Percentiles rank a stretch among this genome's conserved stretches.
These are phyloP conservation scores for Boletus barrowsii DNA, from an alignment of 768 basidiomycete genomes.

Conservation along the genomic window DNA sequence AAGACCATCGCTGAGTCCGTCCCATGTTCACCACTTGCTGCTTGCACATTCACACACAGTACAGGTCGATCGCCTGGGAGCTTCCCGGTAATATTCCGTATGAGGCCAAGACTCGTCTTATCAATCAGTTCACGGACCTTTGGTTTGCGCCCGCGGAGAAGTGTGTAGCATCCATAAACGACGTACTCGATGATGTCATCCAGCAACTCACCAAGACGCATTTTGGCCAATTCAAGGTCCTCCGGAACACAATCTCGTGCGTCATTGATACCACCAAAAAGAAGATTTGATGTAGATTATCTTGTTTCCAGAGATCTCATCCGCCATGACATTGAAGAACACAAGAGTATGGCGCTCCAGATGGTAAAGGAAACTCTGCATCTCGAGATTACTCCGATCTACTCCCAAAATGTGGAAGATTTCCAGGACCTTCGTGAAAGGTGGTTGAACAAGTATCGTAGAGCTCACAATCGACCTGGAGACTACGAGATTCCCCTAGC, in stretches of 20 bases:
- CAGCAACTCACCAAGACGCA: slow-evolving; percentile 28
- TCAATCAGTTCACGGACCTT: slow-evolving; percentile 30
- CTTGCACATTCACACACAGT: neutral
- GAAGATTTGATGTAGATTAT: neutral
- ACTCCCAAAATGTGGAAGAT: slow-evolving; percentile 36
- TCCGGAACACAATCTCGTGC: slow-evolving; percentile 37
- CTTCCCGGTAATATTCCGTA: slow-evolving; percentile 41
- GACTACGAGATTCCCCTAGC: too few relatives aligned
- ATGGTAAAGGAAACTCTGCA: slow-evolving; percentile 34
- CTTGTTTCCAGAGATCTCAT: slow-evolving; percentile 26
- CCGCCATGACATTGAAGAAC: slow-evolving; percentile 26
- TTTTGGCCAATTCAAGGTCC: slow-evolving; percentile 40
- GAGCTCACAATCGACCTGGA: slow-evolving; percentile 2
- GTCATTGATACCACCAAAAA: slow-evolving; percentile 3
- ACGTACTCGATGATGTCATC: slow-evolving; percentile 31
- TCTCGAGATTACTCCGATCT: slow-evolving; percentile 39
- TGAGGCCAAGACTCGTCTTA: slow-evolving; percentile 37
- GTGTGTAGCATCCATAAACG: slow-evolving; percentile 35
- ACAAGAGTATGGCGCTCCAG: slow-evolving; percentile 19
- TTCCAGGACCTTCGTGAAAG: slow-evolving; percentile 12
- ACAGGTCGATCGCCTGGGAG: slow-evolving; percentile 42
- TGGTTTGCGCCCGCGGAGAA: slow-evolving; percentile 37
- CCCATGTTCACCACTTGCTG: neutral
- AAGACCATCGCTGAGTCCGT: slow-evolving; percentile 35
- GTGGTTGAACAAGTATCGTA: slow-evolving; percentile 28